phyloP scores from a whole-genome alignment of 352 stramenopile genomes.

The Globisporangium viniferum region DNA sequence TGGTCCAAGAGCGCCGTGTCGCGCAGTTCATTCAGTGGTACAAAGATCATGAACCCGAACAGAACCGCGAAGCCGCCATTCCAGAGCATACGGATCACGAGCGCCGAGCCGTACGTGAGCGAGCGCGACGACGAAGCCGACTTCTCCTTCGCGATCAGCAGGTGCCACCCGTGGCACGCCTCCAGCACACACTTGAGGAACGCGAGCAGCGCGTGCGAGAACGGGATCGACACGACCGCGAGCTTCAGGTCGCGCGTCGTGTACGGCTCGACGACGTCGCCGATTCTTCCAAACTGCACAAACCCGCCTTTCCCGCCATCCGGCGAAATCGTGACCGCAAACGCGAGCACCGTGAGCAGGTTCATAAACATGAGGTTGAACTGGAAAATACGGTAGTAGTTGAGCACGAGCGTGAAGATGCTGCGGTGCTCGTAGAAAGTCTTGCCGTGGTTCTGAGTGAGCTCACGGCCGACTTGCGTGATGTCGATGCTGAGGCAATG shows the following conservation, averaged over 20 bases:
- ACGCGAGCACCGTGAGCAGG: conserved; percentile 46
- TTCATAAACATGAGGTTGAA: conserved; percentile 81
- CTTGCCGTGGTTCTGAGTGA: conserved; percentile 64
- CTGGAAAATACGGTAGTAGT: conserved; percentile 83
- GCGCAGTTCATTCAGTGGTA: conserved; percentile 42
- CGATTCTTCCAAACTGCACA: conserved; percentile 51
- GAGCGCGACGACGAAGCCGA: conserved; percentile 50
- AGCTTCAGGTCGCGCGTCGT: conserved; percentile 52
- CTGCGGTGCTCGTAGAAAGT: conserved; percentile 80
- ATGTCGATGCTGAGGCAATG: conserved; percentile 60
- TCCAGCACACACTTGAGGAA: conserved; percentile 68
- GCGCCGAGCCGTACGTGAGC: conserved; percentile 53
- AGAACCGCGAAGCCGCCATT: conserved; percentile 52
- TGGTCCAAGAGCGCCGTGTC: conserved; percentile 46
- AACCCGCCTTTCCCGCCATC: conserved; percentile 54
- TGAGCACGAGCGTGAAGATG: conserved; percentile 64
- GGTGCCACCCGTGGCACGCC: conserved; percentile 61
- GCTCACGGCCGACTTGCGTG: conserved; percentile 37
- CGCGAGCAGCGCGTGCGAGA: conserved; percentile 44
- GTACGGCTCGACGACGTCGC: conserved; percentile 51
- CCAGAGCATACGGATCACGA: conserved; percentile 56
- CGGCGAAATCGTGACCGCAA: conserved; percentile 53
- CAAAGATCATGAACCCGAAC: conserved; percentile 64
- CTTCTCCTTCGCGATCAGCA: conserved; percentile 45
- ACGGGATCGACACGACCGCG: conserved; percentile 43